These are phyloP conservation scores for Aspergillus clavatus DNA, from an alignment of 2,329 filamentous ascomycete species.

Conservation along the genomic window DNA sequence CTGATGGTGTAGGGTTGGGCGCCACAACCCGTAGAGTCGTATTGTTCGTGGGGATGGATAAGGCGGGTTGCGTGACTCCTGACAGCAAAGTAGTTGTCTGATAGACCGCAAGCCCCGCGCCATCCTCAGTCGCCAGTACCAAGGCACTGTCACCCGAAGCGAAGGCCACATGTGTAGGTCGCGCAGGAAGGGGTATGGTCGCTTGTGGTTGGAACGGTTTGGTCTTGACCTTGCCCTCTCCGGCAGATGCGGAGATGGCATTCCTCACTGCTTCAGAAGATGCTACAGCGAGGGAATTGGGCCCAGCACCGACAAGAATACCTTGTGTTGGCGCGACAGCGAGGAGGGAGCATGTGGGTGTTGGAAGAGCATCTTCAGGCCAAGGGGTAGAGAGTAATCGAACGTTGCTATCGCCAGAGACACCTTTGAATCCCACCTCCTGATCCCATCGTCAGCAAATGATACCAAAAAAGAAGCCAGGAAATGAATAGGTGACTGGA, in stretches of 20 bases:
- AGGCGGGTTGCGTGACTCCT: conserved; percentile 61
- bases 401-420: conserved; percentile 77
- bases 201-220: conserved; percentile 69
- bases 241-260: conserved; percentile 60
- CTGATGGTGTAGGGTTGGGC: conserved; percentile 67
- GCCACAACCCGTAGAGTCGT: conserved; percentile 67
- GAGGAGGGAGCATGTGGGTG: conserved; percentile 74
- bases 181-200: conserved; percentile 65
- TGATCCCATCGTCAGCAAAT: conserved; percentile 23
- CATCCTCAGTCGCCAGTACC: conserved; percentile 73
- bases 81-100: conserved; percentile 64
- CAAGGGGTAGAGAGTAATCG: conserved; percentile 73
- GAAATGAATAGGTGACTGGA: conserved; percentile 7
- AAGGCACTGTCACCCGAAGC: conserved; percentile 83
- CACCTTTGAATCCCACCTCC: conserved; percentile 75
- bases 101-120: conserved; percentile 79
- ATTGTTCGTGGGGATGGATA: conserved; percentile 73
- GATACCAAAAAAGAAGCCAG: not conserved
- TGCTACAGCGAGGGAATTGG: conserved; percentile 70
- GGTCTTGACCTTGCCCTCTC: conserved; percentile 55
- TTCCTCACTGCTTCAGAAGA: conserved; percentile 73
- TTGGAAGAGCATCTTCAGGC: conserved; percentile 64
- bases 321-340: conserved; percentile 75
- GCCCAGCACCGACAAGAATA: conserved; percentile 80
- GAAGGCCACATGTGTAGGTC: conserved; percentile 84